Evolutionary conservation across 2,329 filamentous ascomycete genomes (phyloP).

Genomic region (Allantophomopsis lycopodina): DNA sequence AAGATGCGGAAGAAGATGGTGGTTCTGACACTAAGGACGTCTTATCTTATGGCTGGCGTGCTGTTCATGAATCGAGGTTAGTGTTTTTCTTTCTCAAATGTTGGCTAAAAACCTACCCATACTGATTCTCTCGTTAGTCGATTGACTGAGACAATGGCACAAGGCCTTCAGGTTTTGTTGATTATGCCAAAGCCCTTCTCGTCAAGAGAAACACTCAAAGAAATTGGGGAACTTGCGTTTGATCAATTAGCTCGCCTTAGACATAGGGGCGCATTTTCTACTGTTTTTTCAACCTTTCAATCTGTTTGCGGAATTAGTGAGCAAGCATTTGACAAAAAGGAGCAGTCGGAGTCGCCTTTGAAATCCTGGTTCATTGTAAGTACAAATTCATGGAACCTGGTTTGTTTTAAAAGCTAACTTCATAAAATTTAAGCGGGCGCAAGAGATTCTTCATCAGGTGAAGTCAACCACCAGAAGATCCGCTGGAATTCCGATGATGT

Average conservation of each 20-base stretch:
- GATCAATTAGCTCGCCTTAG: slow-evolving; percentile 69
- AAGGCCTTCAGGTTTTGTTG: too few species aligned
- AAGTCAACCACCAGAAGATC: slow-evolving; percentile 79
- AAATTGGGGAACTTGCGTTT: slow-evolving; percentile 64
- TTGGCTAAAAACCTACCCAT: too few species aligned
- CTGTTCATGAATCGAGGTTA: slow-evolving; percentile 86
- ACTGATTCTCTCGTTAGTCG: too few species aligned
- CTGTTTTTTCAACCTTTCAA: slow-evolving; percentile 78
- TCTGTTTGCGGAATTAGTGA: slow-evolving; percentile 58
- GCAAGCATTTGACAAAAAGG: slow-evolving; percentile 25
- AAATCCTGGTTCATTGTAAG: too few species aligned
- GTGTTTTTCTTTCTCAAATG: slow-evolving; percentile 5
- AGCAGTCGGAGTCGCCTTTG: too few species aligned
- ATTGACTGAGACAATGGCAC: too few species aligned
- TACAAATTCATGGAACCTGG: too few species aligned
- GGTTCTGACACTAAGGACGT: slow-evolving; percentile 76
- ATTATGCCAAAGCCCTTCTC: too few species aligned
- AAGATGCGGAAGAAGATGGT: slow-evolving; percentile 59
- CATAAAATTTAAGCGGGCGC: too few species aligned
- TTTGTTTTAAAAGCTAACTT: too few species aligned
- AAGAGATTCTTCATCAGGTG: slow-evolving; percentile 50
- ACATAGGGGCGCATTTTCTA: slow-evolving; percentile 86
- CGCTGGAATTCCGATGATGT: slow-evolving; percentile 77
- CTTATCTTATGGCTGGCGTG: slow-evolving; percentile 88
- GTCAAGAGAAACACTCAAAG: slow-evolving; percentile 40